These are phyloP conservation scores for Linnemannia exigua DNA, from an alignment of 192 early-diverging fungal species.

Conservation along the genomic window DNA sequence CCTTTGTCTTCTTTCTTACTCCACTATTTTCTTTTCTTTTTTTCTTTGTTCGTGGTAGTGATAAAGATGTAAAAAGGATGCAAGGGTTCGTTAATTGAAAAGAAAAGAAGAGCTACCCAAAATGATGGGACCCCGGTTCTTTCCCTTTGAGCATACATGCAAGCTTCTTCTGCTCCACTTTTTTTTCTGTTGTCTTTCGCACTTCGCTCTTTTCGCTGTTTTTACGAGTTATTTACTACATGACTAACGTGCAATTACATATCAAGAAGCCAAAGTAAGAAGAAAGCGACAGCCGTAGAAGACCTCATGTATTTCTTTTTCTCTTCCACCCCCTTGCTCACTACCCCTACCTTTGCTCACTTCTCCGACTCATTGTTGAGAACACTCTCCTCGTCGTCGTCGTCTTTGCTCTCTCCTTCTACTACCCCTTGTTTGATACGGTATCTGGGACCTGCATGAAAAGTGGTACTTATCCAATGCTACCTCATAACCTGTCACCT, in stretches of 20 bases:
- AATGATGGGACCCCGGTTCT: slow-evolving; percentile 4
- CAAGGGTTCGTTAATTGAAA: too few relatives aligned
- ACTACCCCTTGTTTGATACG: neutral
- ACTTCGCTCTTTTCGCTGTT: neutral
- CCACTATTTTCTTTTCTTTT: neutral
- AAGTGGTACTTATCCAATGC: neutral
- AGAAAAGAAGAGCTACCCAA: neutral
- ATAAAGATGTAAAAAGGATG: neutral
- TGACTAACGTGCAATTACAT: neutral
- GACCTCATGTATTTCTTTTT: neutral
- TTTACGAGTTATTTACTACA: neutral
- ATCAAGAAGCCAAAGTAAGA: neutral
- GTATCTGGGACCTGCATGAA: neutral
- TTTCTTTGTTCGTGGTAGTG: too few relatives aligned
- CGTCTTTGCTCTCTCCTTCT: neutral
- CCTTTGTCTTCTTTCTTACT: neutral
- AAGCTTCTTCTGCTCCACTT: slow-evolving; percentile 1
- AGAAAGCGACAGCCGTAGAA: neutral
- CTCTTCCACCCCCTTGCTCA: neutral
- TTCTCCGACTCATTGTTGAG: neutral
- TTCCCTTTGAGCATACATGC: neutral
- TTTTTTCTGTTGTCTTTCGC: slow-evolving; percentile 1
- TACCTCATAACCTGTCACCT: too few relatives aligned
- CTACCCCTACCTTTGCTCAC: too few relatives aligned
- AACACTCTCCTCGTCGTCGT: neutral